A percentile compares a stretch with the other conserved stretches of the same genome.
phyloP scores from a whole-genome alignment of 2,329 filamentous ascomycete genomes.

The Penicillium sp. region DNA sequence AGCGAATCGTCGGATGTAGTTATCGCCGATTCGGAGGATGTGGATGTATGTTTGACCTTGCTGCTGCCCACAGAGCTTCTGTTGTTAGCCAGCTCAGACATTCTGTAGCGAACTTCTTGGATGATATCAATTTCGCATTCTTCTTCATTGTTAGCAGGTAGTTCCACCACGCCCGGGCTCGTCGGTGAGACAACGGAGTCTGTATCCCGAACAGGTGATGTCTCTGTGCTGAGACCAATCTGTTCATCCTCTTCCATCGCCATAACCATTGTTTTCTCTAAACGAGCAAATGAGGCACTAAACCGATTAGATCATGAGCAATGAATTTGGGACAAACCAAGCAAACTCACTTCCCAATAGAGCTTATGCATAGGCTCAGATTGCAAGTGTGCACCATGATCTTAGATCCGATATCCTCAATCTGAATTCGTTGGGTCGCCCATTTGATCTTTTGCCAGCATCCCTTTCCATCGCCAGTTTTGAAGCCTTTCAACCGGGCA shows the following conservation, averaged over 20 bases:
- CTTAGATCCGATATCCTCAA: slow-evolving; percentile 29
- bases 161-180: not conserved
- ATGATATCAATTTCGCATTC: not conserved
- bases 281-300: slow-evolving; percentile 24
- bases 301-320: not conserved
- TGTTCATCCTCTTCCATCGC: slow-evolving; percentile 23
- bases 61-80: not conserved
- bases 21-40: slow-evolving; percentile 19
- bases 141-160: slow-evolving; percentile 1
- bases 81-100: not conserved
- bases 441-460: slow-evolving; percentile 32
- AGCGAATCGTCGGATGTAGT: slow-evolving; percentile 20
- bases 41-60: slow-evolving; percentile 11
- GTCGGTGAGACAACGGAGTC: slow-evolving; percentile 6
- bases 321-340: no score
- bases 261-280: slow-evolving; percentile 22
- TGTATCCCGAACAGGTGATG: slow-evolving; percentile 4
- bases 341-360: slow-evolving; percentile 25
- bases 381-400: slow-evolving; percentile 31
- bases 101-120: not conserved
- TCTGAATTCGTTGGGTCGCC: slow-evolving; percentile 24
- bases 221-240: slow-evolving; percentile 1
- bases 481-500: slow-evolving; percentile 20
- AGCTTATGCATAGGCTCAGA: slow-evolving; percentile 29
- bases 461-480: slow-evolving; percentile 20